Conservation (phyloP, 2,329 filamentous ascomycete genomes). For the Stemphylium lycopersici region DNA sequence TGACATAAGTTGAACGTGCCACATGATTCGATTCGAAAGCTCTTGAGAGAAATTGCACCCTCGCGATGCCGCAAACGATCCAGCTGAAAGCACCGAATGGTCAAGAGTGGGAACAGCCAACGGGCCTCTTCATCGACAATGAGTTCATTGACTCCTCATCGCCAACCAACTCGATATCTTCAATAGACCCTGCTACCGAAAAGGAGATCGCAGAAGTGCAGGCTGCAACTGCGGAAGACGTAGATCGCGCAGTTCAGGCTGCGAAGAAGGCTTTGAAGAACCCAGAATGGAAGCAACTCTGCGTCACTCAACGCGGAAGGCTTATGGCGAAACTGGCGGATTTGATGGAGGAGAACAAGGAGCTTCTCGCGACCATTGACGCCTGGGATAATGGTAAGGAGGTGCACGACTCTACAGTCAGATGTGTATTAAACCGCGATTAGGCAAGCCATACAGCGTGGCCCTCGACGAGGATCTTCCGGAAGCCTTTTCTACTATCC, state of each 20-base stretch:
- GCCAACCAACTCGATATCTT: conserved; percentile 27
- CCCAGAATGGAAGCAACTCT: conserved; percentile 28
- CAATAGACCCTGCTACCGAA: conserved; percentile 31
- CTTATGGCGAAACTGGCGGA: conserved; percentile 35
- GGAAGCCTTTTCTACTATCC: conserved; percentile 59
- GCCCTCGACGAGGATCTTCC: conserved; percentile 66
- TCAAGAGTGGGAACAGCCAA: conserved; percentile 46
- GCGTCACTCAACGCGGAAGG: conserved; percentile 23
- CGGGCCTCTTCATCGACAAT: conserved; percentile 54
- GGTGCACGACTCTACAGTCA: background rate
- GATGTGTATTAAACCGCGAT: background rate
- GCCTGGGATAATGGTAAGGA: conserved; percentile 72
- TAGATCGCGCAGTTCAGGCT: conserved; percentile 45
- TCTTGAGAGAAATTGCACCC: background rate
- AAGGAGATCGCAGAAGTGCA: conserved; percentile 40
- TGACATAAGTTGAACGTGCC: background rate
- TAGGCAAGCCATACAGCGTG: conserved; percentile 66
- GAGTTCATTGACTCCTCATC: conserved; percentile 50
- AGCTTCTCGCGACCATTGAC: conserved; percentile 31
- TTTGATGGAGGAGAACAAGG: conserved; percentile 35
- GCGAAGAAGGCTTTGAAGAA: conserved; percentile 33
- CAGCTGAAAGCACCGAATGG: conserved; percentile 50
- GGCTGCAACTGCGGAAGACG: conserved; percentile 41
- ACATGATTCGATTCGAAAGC: background rate
- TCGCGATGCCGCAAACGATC: conserved; percentile 16